phyloP scores from a whole-genome alignment of 148 eudicot genomes.

The Chenopodium quinoa region DNA sequence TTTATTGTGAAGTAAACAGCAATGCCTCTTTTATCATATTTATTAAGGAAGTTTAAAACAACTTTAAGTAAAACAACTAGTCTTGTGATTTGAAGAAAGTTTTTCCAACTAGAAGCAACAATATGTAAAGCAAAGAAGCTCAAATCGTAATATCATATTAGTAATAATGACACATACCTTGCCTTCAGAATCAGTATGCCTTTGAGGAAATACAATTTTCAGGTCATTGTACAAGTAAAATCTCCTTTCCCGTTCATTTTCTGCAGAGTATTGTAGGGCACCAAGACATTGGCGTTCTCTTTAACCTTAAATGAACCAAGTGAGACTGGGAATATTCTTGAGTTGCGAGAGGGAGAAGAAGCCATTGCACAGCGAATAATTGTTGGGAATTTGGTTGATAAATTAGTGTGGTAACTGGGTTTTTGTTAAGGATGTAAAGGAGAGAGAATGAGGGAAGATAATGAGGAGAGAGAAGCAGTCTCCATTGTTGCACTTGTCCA shows the following conservation, averaged over 20 bases:
- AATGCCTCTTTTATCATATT: background rate
- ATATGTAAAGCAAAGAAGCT: background rate
- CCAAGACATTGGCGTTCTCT: constrained; percentile 37
- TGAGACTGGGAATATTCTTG: background rate
- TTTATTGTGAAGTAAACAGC: background rate
- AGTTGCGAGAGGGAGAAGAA: too few species aligned
- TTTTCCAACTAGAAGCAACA: background rate
- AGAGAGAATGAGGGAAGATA: too few species aligned
- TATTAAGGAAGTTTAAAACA: background rate
- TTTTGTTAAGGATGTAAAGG: too few species aligned
- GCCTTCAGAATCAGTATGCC: constrained; percentile 78
- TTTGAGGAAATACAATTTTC: constrained; percentile 80
- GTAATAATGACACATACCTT: constrained; percentile 45
- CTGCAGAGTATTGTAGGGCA: constrained; percentile 73
- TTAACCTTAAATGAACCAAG: constrained; percentile 38
- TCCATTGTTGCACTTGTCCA: too few species aligned
- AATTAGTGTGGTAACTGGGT: too few species aligned
- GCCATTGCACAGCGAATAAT: too few species aligned
- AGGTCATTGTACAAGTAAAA: constrained; percentile 65
- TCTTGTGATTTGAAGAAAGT: background rate
- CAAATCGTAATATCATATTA: background rate
- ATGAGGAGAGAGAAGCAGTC: too few species aligned
- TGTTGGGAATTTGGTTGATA: too few species aligned
- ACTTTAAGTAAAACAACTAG: background rate
- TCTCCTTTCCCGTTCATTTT: constrained; percentile 41